Evolutionary conservation across 2,329 filamentous ascomycete genomes (phyloP).

Genomic region (Scolecobasidium constrictum): DNA sequence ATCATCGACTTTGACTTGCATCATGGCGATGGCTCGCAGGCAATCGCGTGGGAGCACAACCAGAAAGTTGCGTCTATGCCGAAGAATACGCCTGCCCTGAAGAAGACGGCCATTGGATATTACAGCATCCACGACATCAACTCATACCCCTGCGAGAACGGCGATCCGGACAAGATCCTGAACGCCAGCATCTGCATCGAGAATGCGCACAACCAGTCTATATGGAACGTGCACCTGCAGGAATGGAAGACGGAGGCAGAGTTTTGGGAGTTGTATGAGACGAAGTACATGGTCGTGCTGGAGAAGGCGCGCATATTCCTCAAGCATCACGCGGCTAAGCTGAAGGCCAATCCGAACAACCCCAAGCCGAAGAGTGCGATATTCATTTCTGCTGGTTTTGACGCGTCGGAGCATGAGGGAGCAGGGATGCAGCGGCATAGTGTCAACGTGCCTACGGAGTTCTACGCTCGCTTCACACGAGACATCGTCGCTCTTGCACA

Average conservation of each 20-base stretch:
- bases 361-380: slow-evolving; percentile 70
- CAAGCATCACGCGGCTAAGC: slow-evolving; percentile 56
- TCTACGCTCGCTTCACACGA: slow-evolving; percentile 82
- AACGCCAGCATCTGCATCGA: slow-evolving; percentile 93
- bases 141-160: slow-evolving; percentile 89
- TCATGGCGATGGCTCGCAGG: slow-evolving; percentile 63
- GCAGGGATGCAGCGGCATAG: slow-evolving; percentile 90
- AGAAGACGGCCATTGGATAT: slow-evolving; percentile 79
- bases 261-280: slow-evolving; percentile 83
- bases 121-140: slow-evolving; percentile 98
- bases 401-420: slow-evolving; percentile 91
- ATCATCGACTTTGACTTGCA: slow-evolving; percentile 39
- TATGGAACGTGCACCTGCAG: slow-evolving; percentile 94
- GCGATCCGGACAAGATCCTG: slow-evolving; percentile 86
- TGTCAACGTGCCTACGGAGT: slow-evolving; percentile 92
- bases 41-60: slow-evolving; percentile 88
- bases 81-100: slow-evolving; percentile 64
- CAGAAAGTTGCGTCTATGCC: slow-evolving; percentile 49
- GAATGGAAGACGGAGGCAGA: slow-evolving; percentile 72
- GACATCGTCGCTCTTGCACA: slow-evolving; percentile 75
- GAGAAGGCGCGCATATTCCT: slow-evolving; percentile 74
- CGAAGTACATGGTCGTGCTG: slow-evolving; percentile 64
- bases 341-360: slow-evolving; percentile 42
- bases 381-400: slow-evolving; percentile 92
- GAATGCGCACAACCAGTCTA: slow-evolving; percentile 81